These are phyloP conservation scores for Akebia trifoliata DNA, from an alignment of 164 flowering plant species.

Conservation along the genomic window DNA sequence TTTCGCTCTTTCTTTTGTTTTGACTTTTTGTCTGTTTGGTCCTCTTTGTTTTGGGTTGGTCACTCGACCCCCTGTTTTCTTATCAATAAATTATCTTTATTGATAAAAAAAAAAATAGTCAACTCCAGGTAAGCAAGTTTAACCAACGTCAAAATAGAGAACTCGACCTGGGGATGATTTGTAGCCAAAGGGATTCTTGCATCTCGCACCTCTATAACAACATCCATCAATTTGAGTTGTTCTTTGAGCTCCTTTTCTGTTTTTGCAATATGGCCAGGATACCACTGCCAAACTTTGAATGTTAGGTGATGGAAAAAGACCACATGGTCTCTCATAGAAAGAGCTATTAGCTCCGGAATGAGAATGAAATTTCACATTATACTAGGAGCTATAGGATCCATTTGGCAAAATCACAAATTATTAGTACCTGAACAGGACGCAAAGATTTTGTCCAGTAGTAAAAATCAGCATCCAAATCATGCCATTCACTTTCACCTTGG, in stretches of 20 bases:
- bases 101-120: too few species aligned
- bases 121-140: neutral
- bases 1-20: too few species aligned
- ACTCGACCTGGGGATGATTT: slow-evolving; percentile 72
- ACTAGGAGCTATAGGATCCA: slow-evolving; percentile 3
- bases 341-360: neutral
- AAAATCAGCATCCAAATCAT: slow-evolving; percentile 68
- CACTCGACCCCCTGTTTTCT: too few species aligned
- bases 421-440: slow-evolving; percentile 87
- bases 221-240: slow-evolving; percentile 94
- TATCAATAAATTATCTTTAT: too few species aligned
- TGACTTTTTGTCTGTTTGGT: too few species aligned
- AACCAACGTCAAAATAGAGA: neutral
- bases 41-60: too few species aligned
- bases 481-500: slow-evolving; percentile 54
- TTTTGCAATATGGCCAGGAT: slow-evolving; percentile 97
- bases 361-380: neutral
- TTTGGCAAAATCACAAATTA: slow-evolving; percentile 19
- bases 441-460: slow-evolving; percentile 64
- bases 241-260: slow-evolving; percentile 86
- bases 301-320: neutral
- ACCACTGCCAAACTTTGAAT: slow-evolving; percentile 61
- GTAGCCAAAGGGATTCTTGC: slow-evolving; percentile 94
- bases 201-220: slow-evolving; percentile 95
- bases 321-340: neutral